Evolutionary conservation across 129 eudicot genomes (phyloP), one percentile per base, ranked within the genome.

Genomic region (Tanacetum coccineum): DNA sequence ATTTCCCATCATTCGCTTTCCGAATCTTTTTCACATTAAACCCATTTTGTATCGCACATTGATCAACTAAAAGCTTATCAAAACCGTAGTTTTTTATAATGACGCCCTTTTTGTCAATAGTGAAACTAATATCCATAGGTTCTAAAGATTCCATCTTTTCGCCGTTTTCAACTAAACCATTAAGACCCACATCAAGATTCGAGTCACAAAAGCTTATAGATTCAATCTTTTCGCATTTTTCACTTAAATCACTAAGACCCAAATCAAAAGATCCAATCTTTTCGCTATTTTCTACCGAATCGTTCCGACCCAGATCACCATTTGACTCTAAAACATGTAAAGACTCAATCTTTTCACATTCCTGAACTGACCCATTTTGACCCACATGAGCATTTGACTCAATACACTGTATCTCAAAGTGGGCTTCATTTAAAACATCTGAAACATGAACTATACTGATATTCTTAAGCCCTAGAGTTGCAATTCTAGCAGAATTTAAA

Each of bases 401-500:
- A 11, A 80, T 70, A n/a, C 71, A 49, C 36, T 62, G 79, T 47
- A 91, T 40, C 22, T 76, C 72, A 74, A 93, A 89, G 64, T 53
- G 80, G 68, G 96, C 96, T 50, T 82, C 67, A 40, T 74, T 78
- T 49, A 71, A 67, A 67, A 93, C 93, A 63, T 93, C 99, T 13
- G 84, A 82, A 65, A 93, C 87, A 21, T 85, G 71, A 14, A 71
- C 36, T 0, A 86, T 40, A 49, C 67, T 65, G 48, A 89, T 58
- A 65, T 93, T 86, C 55, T 78, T 79, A 55, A 93, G 81, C 11
- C 99, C 99, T 67, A 93, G 20, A 9, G 70, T 39, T 22, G 96
- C 99, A 28, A 93, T 89, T 70, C 77, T 79, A 12, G 96, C 73
- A 46, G 99, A 86, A 81, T 93, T 93, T 4, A 93, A 90, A 11